Evolutionary conservation across 768 basidiomycete species (phyloP).

Genomic region (Fomitopsis serialis): DNA sequence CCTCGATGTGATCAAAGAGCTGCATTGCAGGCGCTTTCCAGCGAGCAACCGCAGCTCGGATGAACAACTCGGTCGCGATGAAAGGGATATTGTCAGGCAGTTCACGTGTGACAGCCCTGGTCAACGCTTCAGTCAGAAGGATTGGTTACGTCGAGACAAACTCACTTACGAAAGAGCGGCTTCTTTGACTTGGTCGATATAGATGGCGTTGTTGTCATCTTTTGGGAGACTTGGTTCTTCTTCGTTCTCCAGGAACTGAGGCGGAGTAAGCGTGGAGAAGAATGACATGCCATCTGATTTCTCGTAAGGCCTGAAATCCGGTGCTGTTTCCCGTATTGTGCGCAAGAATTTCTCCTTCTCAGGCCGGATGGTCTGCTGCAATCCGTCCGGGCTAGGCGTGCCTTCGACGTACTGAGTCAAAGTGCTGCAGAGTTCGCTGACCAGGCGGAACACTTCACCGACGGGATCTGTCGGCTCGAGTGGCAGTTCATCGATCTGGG

Average conservation of each 20-base stretch:
- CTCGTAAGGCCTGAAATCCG: conserved; percentile 50
- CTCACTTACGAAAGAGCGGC: conserved; percentile 43
- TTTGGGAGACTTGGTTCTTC: conserved; percentile 3
- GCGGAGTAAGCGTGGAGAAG: background rate
- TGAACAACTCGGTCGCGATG: conserved; percentile 18
- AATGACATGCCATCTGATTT: background rate
- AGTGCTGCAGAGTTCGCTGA: conserved; percentile 42
- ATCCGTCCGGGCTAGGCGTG: conserved; percentile 42
- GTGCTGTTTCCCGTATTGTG: conserved; percentile 47
- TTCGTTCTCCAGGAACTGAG: conserved; percentile 17
- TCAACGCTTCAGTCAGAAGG: too few relatives aligned
- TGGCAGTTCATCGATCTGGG: conserved; percentile 31
- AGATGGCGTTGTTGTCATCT: conserved; percentile 26
- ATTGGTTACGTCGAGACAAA: too few relatives aligned
- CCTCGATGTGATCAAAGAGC: conserved; percentile 14
- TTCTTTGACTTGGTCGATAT: conserved; percentile 47
- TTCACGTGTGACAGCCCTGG: conserved; percentile 66
- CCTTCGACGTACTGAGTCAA: conserved; percentile 46
- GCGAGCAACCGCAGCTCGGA: conserved; percentile 6
- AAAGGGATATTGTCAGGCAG: conserved; percentile 62
- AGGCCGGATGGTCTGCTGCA: conserved; percentile 52
- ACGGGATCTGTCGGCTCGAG: conserved; percentile 47
- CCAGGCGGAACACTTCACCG: conserved; percentile 43
- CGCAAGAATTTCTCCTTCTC: conserved; percentile 41
- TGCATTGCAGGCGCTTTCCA: conserved; percentile 15